Base-by-base conservation (phyloP, 345 rosid species). In the Raphanus raphanistrum region DNA sequence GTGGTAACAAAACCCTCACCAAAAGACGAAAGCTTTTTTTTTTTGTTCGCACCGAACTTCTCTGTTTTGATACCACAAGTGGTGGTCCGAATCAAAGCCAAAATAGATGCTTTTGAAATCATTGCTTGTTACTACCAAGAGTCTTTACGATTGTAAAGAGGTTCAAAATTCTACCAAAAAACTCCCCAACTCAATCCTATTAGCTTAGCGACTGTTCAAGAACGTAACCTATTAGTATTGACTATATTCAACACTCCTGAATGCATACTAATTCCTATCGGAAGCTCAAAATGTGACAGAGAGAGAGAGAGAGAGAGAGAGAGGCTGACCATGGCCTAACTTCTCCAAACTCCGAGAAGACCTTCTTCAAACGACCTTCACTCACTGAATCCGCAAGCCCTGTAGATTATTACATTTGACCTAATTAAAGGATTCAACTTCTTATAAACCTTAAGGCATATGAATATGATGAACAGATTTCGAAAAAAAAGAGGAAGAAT, bases 321-420 rank as follows among this genome's bases (percentile, higher is more conserved):
- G 25, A 59, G 48, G 31, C 61, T 73, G 58, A 88, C 92, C 90
- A 68, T 70, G 82, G 73, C 64, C 74, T n/a, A 66, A 88, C 86
- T 70, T 84, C 77, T 72, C 90, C 92, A 76, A 80, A 86, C 33
- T 79, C 84, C 0, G 82, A 83, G 82, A 88, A 86, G 29, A 60
- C 84, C 66, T 70, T 85, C 83, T 71, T 84, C 77, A 88, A 71
- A 13, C 80, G 84, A 26, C 87, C 87, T 84, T 84, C 90, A 0
- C 84, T 76, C 41, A 82, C 86, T 72, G 92, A 85, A 41, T 71
- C 80, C 4, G 92, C 61, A 78, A 88, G 38, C 38, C 92, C 92
- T 85, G 78, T 75, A 0, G 61, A 48, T 62, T 29, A 3, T 21
- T 21, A 21, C 9, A 61, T 3, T 17, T 11, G 65, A 61, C 1